phyloP scores from a whole-genome alignment of 768 basidiomycete species.

The Naganishia vaughanmartiniae region DNA sequence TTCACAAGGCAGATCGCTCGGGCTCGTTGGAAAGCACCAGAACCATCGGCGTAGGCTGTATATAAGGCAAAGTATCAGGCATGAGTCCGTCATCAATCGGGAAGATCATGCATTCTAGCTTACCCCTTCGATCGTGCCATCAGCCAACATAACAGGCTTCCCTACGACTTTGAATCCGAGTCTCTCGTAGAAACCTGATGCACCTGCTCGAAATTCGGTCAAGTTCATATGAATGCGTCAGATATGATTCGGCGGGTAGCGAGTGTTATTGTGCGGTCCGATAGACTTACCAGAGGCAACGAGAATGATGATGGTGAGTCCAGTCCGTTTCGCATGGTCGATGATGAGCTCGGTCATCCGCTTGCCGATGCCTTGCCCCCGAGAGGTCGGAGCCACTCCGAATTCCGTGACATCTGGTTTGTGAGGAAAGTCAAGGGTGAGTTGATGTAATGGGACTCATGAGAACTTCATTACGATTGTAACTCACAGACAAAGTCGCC shows the following conservation, averaged over 20 bases:
- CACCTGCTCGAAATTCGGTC: neutral
- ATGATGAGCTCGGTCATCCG: too few species aligned
- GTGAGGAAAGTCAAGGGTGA: neutral
- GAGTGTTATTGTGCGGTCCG: too few species aligned
- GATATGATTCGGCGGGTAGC: too few species aligned
- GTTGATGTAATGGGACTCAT: too few species aligned
- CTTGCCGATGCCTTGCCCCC: too few species aligned
- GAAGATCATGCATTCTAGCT: neutral
- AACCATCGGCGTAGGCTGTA: neutral
- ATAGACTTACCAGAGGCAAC: neutral
- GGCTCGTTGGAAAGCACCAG: too few species aligned
- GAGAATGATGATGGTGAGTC: too few species aligned
- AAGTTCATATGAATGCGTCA: neutral
- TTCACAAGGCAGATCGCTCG: too few species aligned
- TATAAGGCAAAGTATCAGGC: neutral
- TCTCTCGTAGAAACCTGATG: neutral
- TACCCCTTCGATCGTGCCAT: neutral
- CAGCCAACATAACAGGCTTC: neutral
- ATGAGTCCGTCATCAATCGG: neutral
- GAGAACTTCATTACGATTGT: too few species aligned
- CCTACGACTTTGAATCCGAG: neutral
- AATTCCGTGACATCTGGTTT: neutral
- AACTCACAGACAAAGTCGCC: neutral
- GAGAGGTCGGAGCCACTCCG: neutral
- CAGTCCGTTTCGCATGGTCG: too few species aligned